Evolutionary conservation across 257 asterid genomes (phyloP).

Genomic region (Ligustrum vulgare): DNA sequence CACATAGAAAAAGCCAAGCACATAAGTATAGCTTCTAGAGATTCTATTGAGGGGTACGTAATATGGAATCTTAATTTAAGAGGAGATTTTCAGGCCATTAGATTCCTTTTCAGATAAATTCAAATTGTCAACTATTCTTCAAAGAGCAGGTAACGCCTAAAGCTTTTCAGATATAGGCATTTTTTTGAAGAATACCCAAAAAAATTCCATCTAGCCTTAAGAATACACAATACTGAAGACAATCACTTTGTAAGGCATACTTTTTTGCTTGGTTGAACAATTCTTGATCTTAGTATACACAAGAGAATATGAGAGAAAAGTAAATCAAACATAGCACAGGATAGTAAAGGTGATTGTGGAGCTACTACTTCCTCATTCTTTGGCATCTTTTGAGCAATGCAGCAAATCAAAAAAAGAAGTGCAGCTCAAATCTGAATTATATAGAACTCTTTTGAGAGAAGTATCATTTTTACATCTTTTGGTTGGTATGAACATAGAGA

Average conservation of each 20-base stretch:
- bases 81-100: slow-evolving; percentile 3
- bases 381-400: background rate
- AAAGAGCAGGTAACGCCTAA: background rate
- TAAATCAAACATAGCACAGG: slow-evolving; percentile 6
- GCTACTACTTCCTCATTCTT: background rate
- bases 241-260: background rate
- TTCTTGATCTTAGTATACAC: background rate
- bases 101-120: background rate
- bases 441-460: background rate
- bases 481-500: slow-evolving; percentile 8
- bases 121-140: background rate
- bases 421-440: background rate
- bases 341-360: background rate
- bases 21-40: background rate
- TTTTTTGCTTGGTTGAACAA: slow-evolving; percentile 12
- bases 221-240: slow-evolving; percentile 9
- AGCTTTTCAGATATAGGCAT: background rate
- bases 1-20: no score
- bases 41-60: background rate
- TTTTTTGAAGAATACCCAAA: background rate
- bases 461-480: slow-evolving; percentile 5
- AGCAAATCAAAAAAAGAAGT: slow-evolving; percentile 9
- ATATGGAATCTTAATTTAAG: background rate
- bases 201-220: background rate
- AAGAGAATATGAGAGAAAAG: slow-evolving; percentile 14